Evolutionary conservation across 805 yeast species (phyloP).

Genomic region (Ogataea naganishii): DNA sequence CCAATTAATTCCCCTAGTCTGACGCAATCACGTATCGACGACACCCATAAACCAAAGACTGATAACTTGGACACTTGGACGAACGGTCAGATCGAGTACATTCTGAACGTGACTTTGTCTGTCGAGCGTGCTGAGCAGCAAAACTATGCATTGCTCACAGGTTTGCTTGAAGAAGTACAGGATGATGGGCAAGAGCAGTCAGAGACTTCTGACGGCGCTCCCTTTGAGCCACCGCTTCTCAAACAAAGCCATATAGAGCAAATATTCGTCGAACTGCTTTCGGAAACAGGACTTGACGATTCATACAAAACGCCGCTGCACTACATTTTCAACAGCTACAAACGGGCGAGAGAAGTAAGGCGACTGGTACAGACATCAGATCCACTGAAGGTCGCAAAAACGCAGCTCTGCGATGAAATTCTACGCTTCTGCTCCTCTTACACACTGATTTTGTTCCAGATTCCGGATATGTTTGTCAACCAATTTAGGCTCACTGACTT

Average conservation of each 20-base stretch:
- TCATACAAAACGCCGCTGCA: constrained; percentile 27
- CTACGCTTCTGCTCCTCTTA: constrained; percentile 46
- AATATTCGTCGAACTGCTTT: constrained; percentile 44
- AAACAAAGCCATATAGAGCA: constrained; percentile 43
- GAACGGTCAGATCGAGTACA: constrained; percentile 24
- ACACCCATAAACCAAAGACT: constrained; percentile 9
- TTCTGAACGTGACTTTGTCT: constrained; percentile 28
- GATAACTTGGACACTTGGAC: constrained; percentile 30
- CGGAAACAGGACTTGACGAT: constrained; percentile 40
- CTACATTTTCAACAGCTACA: constrained; percentile 40
- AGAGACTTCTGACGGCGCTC: constrained; percentile 22
- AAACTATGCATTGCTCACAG: constrained; percentile 12
- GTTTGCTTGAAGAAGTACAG: constrained; percentile 15
- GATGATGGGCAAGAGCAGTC: constrained; percentile 5
- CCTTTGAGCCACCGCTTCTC: too few relatives aligned
- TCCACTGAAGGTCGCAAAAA: constrained; percentile 26
- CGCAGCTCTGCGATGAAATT: constrained; percentile 36
- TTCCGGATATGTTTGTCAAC: constrained; percentile 51
- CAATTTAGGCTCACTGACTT: constrained; percentile 24
- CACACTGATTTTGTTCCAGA: constrained; percentile 60
- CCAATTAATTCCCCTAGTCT: constrained; percentile 21
- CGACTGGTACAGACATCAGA: constrained; percentile 35
- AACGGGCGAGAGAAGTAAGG: constrained; percentile 28
- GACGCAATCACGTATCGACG: background rate
- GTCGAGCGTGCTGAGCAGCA: constrained; percentile 12